Percentiles rank a stretch among this genome's conserved stretches.
Conservation (phyloP, 2,329 filamentous ascomycete species). For the Penicillium carneum region DNA sequence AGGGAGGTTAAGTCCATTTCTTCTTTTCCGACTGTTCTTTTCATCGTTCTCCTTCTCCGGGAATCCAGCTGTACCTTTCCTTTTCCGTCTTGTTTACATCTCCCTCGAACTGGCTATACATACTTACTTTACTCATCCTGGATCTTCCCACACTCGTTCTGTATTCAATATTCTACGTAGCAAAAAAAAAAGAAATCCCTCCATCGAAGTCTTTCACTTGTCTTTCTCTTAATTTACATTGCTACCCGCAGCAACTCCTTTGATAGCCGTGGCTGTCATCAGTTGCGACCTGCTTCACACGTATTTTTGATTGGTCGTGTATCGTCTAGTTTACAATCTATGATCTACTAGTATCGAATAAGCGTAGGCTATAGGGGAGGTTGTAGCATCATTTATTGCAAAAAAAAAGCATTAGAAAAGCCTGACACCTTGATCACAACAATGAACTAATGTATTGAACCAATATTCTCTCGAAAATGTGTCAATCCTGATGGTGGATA, state of each 20-base stretch:
- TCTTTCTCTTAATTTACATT: neutral
- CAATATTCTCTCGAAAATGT: no score
- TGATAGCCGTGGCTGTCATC: neutral
- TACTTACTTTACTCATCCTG: neutral
- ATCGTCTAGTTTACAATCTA: neutral
- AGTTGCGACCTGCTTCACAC: neutral
- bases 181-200: neutral
- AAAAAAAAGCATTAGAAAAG: neutral
- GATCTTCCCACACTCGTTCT: slow-evolving; percentile 11
- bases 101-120: slow-evolving; percentile 5
- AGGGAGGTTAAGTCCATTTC: neutral
- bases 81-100: slow-evolving; percentile 6
- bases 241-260: neutral
- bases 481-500: no score
- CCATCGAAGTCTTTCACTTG: neutral
- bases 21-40: neutral
- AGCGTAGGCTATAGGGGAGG: neutral
- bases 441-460: neutral
- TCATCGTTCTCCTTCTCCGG: neutral
- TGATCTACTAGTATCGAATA: no score
- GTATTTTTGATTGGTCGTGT: neutral
- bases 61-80: neutral
- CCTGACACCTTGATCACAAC: neutral
- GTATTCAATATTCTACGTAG: neutral
- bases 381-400: neutral